A percentile compares a stretch with the other conserved stretches of the same genome.
These are phyloP conservation scores for Suhomyces chickasaworum DNA, from an alignment of 1,139 yeast genomes.

Conservation along the genomic window DNA sequence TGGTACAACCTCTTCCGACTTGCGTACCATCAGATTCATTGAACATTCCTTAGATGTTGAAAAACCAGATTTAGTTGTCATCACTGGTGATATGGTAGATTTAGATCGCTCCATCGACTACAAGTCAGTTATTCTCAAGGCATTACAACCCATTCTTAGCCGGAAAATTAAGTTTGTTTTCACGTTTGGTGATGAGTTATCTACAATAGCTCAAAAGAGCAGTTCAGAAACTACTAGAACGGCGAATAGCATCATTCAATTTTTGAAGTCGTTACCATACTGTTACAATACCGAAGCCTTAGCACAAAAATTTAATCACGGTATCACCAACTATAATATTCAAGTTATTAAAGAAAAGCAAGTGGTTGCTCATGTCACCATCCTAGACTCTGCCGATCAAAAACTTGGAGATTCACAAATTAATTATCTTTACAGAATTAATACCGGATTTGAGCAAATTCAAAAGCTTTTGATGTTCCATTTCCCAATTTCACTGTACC, in stretches of 20 bases:
- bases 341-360: slow-evolving; percentile 20
- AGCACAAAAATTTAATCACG: slow-evolving; percentile 28
- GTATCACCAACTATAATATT: slow-evolving; percentile 41
- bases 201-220: slow-evolving; percentile 1
- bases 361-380: slow-evolving; percentile 31
- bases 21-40: slow-evolving; percentile 33
- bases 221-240: slow-evolving; percentile 1
- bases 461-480: slow-evolving; percentile 50
- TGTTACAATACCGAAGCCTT: slow-evolving; percentile 33
- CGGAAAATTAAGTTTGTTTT: slow-evolving; percentile 36
- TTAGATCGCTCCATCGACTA: slow-evolving; percentile 27
- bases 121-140: slow-evolving; percentile 39
- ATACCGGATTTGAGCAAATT: slow-evolving; percentile 10
- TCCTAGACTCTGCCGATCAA: slow-evolving; percentile 38
- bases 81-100: slow-evolving; percentile 47
- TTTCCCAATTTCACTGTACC: slow-evolving; percentile 53
- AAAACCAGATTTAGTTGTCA: slow-evolving; percentile 38
- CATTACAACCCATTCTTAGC: slow-evolving; percentile 37
- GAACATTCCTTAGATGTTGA: slow-evolving; percentile 31
- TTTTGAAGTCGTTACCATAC: slow-evolving; percentile 38
- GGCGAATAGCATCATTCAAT: slow-evolving; percentile 17
- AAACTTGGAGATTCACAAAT: slow-evolving; percentile 36
- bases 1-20: slow-evolving; percentile 31
- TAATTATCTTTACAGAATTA: slow-evolving; percentile 19
- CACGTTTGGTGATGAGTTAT: slow-evolving; percentile 42